Base-by-base conservation (phyloP, 495 filamentous ascomycete species). In the Viridothelium virens region DNA sequence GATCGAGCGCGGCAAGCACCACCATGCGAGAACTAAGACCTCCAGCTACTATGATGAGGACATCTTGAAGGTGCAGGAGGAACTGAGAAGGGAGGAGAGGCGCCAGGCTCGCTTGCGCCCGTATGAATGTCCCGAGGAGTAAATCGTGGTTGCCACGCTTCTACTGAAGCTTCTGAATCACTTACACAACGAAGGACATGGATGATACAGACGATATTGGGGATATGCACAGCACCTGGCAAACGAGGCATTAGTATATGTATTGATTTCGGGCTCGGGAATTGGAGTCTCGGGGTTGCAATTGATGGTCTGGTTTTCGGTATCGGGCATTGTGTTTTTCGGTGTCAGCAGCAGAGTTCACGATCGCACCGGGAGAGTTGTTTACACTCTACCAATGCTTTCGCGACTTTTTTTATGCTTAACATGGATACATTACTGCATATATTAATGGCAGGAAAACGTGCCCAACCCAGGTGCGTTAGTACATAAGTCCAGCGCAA, bases 31-130 rank as follows among this genome's bases (percentile, higher is more conserved):
- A 18, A 9, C 53, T 4, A 11, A 31, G 5, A 59, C 53, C 5
- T 18, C 53, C 5, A 59, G 53, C 31, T 59, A 34, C 31, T 59
- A 59, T 59, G 53, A 59, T 4, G 53, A 11, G 53, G 53, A 59
- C 14, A 59, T 59, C 9, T 36, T 59, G 53, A 33, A 36, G 53
- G 31, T 36, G 5, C 53, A 59, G 53, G 25, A 59, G n/a, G 31
- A 59, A 18, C 53, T 33, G 31, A 59, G 18, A 31, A 33, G 36
- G 31, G 53, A 59, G 2, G 53, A 59, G 53, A 33, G 53, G 53
- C 31, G 53, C 53, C 33, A 59, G 4, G 53, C 53, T 34, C 11
- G 53, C 11, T 36, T 59, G 31, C 25, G 14, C 5, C 33, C 33
- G 31, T 59, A 59, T 14, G 53, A 31, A 10, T 59, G 53, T 59